Conservation (phyloP, 345 rosid species). For the Nasturtium officinale region DNA sequence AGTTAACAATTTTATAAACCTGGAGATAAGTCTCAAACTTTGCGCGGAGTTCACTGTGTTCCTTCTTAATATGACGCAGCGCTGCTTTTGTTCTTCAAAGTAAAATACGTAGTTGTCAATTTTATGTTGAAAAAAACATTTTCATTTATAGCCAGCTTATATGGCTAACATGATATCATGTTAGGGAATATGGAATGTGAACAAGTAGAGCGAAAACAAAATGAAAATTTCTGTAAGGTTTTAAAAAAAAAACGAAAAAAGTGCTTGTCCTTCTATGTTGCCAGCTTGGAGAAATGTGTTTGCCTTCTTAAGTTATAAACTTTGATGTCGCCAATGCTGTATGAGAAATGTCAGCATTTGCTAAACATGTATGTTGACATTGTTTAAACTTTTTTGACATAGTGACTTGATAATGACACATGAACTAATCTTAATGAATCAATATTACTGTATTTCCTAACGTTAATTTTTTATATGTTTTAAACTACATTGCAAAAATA, state of each 20-base stretch:
- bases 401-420: too few species aligned
- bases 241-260: background rate
- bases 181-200: background rate
- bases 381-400: too few species aligned
- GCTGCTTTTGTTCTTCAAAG: slow-evolving; percentile 30
- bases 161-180: background rate
- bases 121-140: background rate
- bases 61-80: slow-evolving; percentile 27
- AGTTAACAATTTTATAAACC: background rate
- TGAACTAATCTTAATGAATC: too few species aligned
- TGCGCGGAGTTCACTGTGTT: slow-evolving; percentile 37
- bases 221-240: background rate
- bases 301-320: slow-evolving; percentile 24
- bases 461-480: background rate
- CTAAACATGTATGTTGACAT: too few species aligned
- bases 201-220: background rate
- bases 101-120: background rate
- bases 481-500: background rate
- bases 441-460: background rate
- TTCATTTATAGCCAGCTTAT: background rate
- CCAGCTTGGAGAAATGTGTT: slow-evolving; percentile 26
- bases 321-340: slow-evolving; percentile 35
- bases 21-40: slow-evolving; percentile 39
- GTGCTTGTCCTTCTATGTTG: slow-evolving; percentile 30
- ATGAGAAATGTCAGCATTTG: background rate